Evolutionary conservation across 2,329 filamentous ascomycete species (phyloP).

Genomic region (Lasiodiplodia hormozganensis): DNA sequence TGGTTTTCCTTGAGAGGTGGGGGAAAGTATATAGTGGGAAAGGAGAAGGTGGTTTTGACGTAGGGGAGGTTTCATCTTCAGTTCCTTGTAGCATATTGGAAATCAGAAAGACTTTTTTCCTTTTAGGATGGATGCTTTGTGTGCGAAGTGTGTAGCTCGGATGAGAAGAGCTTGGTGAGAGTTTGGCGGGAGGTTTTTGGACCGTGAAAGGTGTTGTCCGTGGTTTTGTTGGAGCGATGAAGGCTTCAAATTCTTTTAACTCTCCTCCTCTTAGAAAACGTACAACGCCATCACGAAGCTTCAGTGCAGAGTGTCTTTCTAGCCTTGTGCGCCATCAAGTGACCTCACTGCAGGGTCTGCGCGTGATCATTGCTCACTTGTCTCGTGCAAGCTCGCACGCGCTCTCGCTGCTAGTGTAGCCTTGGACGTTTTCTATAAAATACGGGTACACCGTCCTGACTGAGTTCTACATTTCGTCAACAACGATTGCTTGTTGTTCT

Average conservation of each 20-base stretch:
- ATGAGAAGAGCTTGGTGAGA: background rate
- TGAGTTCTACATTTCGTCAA: background rate
- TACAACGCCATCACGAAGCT: background rate
- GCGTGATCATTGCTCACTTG: background rate
- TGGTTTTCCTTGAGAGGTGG: background rate
- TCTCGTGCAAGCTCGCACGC: background rate
- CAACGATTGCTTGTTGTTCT: too few species aligned
- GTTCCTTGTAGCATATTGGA: conserved; percentile 1
- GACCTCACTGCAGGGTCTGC: too few species aligned
- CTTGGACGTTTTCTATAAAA: background rate
- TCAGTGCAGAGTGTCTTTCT: too few species aligned
- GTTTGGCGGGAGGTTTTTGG: background rate
- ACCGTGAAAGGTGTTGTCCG: background rate
- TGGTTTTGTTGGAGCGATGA: background rate
- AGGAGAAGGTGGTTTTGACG: background rate
- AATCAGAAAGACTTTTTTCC: background rate
- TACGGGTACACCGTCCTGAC: background rate
- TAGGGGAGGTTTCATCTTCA: background rate
- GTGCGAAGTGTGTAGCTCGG: background rate
- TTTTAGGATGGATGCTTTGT: background rate
- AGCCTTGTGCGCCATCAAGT: background rate
- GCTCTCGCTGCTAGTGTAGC: background rate
- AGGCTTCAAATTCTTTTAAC: background rate
- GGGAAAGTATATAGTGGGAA: background rate
- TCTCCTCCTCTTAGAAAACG: background rate